Evolutionary conservation across 2,329 filamentous ascomycete species (phyloP).

Genomic region (Neofusicoccum parvum): DNA sequence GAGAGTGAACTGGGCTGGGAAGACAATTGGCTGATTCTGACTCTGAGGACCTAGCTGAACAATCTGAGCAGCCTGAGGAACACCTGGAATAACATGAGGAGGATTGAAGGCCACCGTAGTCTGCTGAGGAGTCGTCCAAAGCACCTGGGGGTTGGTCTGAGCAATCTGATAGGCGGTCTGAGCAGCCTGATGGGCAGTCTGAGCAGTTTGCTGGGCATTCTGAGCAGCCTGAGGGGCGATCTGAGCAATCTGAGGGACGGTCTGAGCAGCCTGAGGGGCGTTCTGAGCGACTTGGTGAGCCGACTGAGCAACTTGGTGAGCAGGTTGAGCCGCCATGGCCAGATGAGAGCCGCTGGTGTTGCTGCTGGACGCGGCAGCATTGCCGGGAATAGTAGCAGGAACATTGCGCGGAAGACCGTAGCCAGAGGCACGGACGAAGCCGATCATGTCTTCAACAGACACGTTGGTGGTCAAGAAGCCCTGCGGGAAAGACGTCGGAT

Average conservation of each 20-base stretch:
- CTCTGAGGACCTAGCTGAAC: background rate
- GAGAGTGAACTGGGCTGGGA: background rate
- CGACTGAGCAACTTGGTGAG: background rate
- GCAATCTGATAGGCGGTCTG: background rate
- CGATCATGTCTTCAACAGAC: constrained; percentile 39
- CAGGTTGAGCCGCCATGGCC: constrained; percentile 2
- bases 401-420: background rate
- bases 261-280: background rate
- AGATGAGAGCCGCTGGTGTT: background rate
- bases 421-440: background rate
- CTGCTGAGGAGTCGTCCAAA: background rate
- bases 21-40: too few species aligned
- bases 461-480: constrained; percentile 30
- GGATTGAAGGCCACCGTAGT: background rate
- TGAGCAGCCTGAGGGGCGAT: background rate
- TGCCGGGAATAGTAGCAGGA: background rate
- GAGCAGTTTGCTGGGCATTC: background rate
- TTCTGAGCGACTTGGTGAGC: background rate
- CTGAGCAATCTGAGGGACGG: background rate
- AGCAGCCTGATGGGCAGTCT: background rate
- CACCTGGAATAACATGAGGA: background rate
- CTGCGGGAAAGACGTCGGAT: constrained; percentile 24
- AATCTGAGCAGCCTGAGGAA: background rate
- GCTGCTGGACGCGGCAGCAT: background rate
- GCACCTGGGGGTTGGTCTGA: background rate